Percentiles rank a stretch among this genome's conserved stretches.
These are phyloP conservation scores for Bipolaris cookei DNA, from an alignment of 2,329 filamentous ascomycete species.

Conservation along the genomic window DNA sequence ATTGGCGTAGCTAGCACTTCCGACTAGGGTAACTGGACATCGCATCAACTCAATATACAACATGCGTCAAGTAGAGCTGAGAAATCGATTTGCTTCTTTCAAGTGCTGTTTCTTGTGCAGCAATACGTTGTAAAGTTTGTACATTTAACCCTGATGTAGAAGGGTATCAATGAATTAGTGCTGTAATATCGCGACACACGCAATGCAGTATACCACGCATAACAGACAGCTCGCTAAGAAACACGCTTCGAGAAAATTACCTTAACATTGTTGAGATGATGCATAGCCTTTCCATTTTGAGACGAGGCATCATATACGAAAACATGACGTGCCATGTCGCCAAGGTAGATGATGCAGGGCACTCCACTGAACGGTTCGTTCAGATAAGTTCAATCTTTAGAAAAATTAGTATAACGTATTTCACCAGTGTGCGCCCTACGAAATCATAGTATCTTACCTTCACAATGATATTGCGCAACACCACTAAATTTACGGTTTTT, in stretches of 20 bases:
- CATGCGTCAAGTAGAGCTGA: neutral
- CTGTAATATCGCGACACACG: neutral
- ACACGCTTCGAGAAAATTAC: neutral
- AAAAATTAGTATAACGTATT: neutral
- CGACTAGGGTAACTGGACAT: neutral
- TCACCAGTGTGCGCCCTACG: too few relatives aligned
- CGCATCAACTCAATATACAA: neutral
- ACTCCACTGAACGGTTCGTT: neutral
- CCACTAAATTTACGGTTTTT: too few relatives aligned
- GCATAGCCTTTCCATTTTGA: neutral
- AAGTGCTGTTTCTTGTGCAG: neutral
- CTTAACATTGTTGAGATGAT: neutral
- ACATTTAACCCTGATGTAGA: neutral
- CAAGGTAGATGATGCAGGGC: neutral
- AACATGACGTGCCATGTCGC: neutral
- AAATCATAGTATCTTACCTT: too few relatives aligned
- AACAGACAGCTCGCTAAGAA: neutral
- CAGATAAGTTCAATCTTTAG: neutral
- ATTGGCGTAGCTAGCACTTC: slow-evolving; percentile 1
- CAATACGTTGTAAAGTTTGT: neutral
- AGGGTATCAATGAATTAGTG: neutral
- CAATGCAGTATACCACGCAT: neutral
- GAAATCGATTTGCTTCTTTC: rapidly evolving
- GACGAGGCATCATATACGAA: neutral
- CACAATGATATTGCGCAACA: too few relatives aligned